These are phyloP conservation scores for Alternaria atra DNA, from an alignment of 2,329 filamentous ascomycete genomes.

Conservation along the genomic window DNA sequence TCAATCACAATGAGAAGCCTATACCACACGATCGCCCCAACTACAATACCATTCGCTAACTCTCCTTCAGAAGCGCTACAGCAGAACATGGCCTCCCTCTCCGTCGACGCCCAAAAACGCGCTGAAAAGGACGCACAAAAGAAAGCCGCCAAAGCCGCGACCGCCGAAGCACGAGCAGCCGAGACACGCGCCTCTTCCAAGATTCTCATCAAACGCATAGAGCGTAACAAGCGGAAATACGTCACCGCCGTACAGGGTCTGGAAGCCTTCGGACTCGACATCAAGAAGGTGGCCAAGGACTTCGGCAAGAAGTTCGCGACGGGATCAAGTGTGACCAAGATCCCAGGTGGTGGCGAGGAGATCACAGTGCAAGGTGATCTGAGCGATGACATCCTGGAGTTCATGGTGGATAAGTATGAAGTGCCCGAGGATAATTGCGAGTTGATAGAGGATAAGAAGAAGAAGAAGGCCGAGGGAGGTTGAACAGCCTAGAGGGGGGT, in stretches of 20 bases:
- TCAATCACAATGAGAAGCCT: not conserved
- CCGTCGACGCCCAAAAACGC: slow-evolving; percentile 90
- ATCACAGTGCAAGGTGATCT: slow-evolving; percentile 98
- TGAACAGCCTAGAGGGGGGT: slow-evolving; percentile 5
- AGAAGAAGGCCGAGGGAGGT: slow-evolving; percentile 65
- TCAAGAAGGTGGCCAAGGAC: slow-evolving; percentile 97
- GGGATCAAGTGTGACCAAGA: slow-evolving; percentile 89
- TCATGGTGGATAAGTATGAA: slow-evolving; percentile 86
- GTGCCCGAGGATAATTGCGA: slow-evolving; percentile 97
- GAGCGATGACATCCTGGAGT: slow-evolving; percentile 92
- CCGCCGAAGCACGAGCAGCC: slow-evolving; percentile 82
- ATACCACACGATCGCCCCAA: not conserved
- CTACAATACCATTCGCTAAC: slow-evolving; percentile 5
- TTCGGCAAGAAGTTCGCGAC: slow-evolving; percentile 99
- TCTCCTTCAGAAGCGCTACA: slow-evolving; percentile 67
- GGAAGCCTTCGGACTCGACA: slow-evolving; percentile 87
- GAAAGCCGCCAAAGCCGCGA: slow-evolving; percentile 93
- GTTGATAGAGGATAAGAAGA: slow-evolving; percentile 94
- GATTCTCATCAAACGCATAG: slow-evolving; percentile 93
- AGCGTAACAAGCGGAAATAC: slow-evolving; percentile 97
- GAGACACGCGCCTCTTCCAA: slow-evolving; percentile 84
- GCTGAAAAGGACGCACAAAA: slow-evolving; percentile 96
- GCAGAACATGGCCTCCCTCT: slow-evolving; percentile 84
- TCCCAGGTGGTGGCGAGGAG: slow-evolving; percentile 85
- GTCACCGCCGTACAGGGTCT: slow-evolving; percentile 92